Base-by-base conservation (phyloP, 805 yeast species). In the Barnettozyma botsteinii region DNA sequence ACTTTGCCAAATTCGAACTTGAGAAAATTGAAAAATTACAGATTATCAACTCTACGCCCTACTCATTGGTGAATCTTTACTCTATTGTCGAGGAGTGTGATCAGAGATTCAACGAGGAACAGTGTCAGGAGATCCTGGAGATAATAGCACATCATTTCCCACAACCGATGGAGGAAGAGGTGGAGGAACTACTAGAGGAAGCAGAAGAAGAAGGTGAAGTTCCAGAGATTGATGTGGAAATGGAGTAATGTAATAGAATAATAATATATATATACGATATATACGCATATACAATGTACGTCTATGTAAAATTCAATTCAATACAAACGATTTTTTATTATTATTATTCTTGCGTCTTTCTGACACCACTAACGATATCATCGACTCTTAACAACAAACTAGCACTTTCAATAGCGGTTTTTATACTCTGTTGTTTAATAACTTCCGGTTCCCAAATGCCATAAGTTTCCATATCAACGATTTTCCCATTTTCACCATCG, bases 401-500 rank as follows among this genome's bases (percentile, higher is more conserved):
- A 13, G 98, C 97, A 70, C 94, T 83, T 68, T 93, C 99, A 49
- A 93, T 85, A 26, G 95, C 96, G n/a, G 98, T 93, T 71, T 93
- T 93, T 51, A 91, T 82, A 49, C 94, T 82, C 69, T 93, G 99
- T 61, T 85, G 94, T 67, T 93, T 93, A 65, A 93, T 86, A 36
- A 86, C 97, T 68, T 91, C 97, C 15, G 99, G 99, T 69, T 93
- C 99, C 98, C 98, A 93, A 49, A 93, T 83, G 22, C 99, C 98
- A 63, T 88, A 91, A 22, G 78, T 82, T 49, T 83, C 77, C 99
- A 93, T 93, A 60, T 93, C 97, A 21, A 85, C 97, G 43, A 93
- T 75, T 65, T 85, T 87, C 50, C 98, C 98, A 43, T 73, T 70
- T 51, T 91, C 96, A 50, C 99, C 99, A 61, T 93, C 95, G 44